Base-by-base conservation (phyloP, 2,329 filamentous ascomycete species). In the Ceratocystis papillata region DNA sequence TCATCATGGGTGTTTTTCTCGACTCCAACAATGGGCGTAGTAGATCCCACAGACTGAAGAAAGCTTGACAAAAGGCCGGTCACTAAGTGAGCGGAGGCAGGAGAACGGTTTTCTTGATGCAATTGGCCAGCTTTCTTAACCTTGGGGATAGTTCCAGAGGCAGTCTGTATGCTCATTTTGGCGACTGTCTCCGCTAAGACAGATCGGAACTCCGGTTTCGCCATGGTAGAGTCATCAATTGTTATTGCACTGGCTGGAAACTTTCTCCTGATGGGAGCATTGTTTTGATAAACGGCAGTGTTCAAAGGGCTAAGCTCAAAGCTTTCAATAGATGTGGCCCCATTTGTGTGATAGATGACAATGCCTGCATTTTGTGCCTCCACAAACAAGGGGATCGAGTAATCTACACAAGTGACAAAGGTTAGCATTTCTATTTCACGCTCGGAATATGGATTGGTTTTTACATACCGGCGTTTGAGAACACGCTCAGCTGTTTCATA, bases 1-100 rank as follows among this genome's bases (percentile, higher is more conserved):
- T 85, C 82, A 48, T 85, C 81, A 1, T 80, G 78, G 0, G 79
- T 81, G 37, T 79, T 74, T 67, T 85, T 86, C 55, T 69, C 73
- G n/a, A 85, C 75, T 0, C 74, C 72, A 0, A 62, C 5, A 0
- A 70, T 69, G 0, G 71, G 17, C 3, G 69, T 65, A 0, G 71
- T 65, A 1, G 69, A 63, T 0, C 79, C 80, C 0, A 46, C 12
- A 3, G 76, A 73, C 12, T 72, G 72, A 1, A 83, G 69, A 2
- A 81, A 73, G 0, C 75, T 75, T 0, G 69, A 62, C 3, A 79
- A 73, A 6, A 81, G 75, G 50, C 84, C 79, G 0, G 80, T 84
- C 0, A 86, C 76, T 12, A 84, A 73, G 1, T 71, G 74, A 0
- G 83, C 83, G 65, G 81, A 65, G 0, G 71, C 73, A 0, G 80